Evolutionary conservation across 805 yeast genomes (phyloP).

Genomic region (Lachancea mirantina): DNA sequence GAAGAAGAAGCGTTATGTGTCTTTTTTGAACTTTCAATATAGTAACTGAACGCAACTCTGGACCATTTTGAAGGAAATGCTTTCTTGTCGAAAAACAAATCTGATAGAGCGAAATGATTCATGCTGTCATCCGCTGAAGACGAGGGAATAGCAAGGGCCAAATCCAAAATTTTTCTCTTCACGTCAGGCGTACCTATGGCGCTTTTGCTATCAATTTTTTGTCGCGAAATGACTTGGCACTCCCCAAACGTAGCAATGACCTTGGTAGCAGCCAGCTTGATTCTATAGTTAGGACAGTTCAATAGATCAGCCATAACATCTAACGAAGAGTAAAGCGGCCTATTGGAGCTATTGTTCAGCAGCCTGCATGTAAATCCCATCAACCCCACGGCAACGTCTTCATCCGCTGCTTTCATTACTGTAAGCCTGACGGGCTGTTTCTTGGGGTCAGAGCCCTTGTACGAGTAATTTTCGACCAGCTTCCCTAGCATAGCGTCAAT

Average conservation of each 20-base stretch:
- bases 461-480: conserved; percentile 44
- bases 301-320: conserved; percentile 54
- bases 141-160: conserved; percentile 52
- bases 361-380: conserved; percentile 56
- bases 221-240: conserved; percentile 40
- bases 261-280: conserved; percentile 54
- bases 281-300: conserved; percentile 50
- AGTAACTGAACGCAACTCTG: conserved; percentile 47
- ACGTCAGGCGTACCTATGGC: conserved; percentile 25
- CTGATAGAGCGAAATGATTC: conserved; percentile 40
- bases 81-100: conserved; percentile 38
- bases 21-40: conserved; percentile 23
- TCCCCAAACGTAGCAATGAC: conserved; percentile 56
- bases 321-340: conserved; percentile 59
- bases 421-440: conserved; percentile 41
- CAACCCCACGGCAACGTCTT: conserved; percentile 40
- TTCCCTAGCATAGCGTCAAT: conserved; percentile 61
- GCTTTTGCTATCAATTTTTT: conserved; percentile 23
- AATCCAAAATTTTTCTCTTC: conserved; percentile 41
- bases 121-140: conserved; percentile 32
- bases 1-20: conserved; percentile 8
- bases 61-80: conserved; percentile 53
- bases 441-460: conserved; percentile 31
- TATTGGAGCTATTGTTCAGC: conserved; percentile 61
- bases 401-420: conserved; percentile 42